A percentile compares a stretch with the other conserved stretches of the same genome.
These are phyloP conservation scores for Hymenoscyphus fructigenus DNA, from an alignment of 2,329 filamentous ascomycete genomes.

Conservation along the genomic window DNA sequence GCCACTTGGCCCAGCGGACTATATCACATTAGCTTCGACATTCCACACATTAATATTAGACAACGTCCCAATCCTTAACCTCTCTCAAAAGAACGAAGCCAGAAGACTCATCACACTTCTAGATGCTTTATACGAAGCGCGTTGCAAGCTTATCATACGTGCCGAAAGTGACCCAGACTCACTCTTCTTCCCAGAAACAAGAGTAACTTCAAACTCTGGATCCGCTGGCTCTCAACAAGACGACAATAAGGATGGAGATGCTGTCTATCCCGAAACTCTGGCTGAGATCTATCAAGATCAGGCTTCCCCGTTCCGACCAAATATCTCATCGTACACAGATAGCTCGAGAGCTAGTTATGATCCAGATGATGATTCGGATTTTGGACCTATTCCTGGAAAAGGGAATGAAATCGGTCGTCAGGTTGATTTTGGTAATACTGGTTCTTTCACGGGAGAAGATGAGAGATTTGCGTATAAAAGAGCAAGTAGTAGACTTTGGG, in stretches of 20 bases:
- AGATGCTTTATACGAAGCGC: conserved; percentile 79
- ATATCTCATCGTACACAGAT: conserved; percentile 64
- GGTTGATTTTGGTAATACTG: conserved; percentile 64
- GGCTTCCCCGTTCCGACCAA: conserved; percentile 74
- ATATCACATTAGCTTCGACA: conserved; percentile 75
- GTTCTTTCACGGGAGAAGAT: conserved; percentile 75
- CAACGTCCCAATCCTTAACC: conserved; percentile 64
- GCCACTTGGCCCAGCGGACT: conserved; percentile 75
- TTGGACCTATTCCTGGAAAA: conserved; percentile 40
- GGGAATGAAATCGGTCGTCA: conserved; percentile 40
- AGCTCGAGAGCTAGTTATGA: conserved; percentile 50
- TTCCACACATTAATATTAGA: conserved; percentile 78
- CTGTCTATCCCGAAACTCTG: conserved; percentile 63
- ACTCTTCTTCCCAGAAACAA: conserved; percentile 70
- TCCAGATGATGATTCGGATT: conserved; percentile 58
- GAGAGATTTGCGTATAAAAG: conserved; percentile 80
- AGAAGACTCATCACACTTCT: conserved; percentile 77
- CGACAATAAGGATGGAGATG: conserved; percentile 44
- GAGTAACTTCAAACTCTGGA: conserved; percentile 21
- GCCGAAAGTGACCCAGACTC: conserved; percentile 68
- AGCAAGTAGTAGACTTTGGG: conserved; percentile 75
- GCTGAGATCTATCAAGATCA: conserved; percentile 78
- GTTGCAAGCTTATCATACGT: conserved; percentile 70
- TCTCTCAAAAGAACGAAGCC: conserved; percentile 76
- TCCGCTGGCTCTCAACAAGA: conserved; percentile 37